phyloP scores from a whole-genome alignment of 192 early-diverging fungal species.

The Spinellus fusiger region DNA sequence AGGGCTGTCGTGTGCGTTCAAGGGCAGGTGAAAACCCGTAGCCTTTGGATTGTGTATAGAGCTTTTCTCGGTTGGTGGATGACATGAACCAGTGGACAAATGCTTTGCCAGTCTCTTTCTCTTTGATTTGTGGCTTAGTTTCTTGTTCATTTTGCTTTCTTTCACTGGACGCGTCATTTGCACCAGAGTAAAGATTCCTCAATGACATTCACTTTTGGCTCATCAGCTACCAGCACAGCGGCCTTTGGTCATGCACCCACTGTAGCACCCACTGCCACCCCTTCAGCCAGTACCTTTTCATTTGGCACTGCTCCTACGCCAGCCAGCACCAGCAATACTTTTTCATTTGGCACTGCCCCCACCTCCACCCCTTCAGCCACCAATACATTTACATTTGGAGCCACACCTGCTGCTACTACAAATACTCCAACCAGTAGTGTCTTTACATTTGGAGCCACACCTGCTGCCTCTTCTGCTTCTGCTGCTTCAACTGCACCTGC shows the following conservation, averaged over 20 bases:
- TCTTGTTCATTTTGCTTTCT: neutral
- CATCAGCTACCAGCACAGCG: conserved; percentile 1
- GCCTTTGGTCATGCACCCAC: neutral
- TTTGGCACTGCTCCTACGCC: neutral
- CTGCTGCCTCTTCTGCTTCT: conserved; percentile 15
- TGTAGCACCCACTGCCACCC: neutral
- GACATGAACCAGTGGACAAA: neutral
- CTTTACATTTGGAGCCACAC: neutral
- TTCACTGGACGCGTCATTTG: too few relatives aligned
- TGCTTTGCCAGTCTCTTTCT: neutral
- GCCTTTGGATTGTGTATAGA: conserved; percentile 30
- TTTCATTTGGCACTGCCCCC: conserved; percentile 7
- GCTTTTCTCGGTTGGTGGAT: conserved; percentile 20
- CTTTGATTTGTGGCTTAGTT: neutral
- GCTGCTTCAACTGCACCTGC: conserved; percentile 1
- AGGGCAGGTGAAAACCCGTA: conserved; percentile 50
- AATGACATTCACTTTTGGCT: conserved; percentile 12
- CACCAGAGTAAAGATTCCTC: too few relatives aligned
- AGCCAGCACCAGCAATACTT: neutral
- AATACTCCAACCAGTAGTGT: neutral
- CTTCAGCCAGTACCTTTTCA: conserved; percentile 1
- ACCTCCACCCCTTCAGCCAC: neutral
- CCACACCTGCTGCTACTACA: conserved; percentile 3
- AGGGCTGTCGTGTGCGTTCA: conserved; percentile 49
- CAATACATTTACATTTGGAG: conserved; percentile 9